Conservation (phyloP, 164 flowering plant genomes). For the Brasenia schreberi region DNA sequence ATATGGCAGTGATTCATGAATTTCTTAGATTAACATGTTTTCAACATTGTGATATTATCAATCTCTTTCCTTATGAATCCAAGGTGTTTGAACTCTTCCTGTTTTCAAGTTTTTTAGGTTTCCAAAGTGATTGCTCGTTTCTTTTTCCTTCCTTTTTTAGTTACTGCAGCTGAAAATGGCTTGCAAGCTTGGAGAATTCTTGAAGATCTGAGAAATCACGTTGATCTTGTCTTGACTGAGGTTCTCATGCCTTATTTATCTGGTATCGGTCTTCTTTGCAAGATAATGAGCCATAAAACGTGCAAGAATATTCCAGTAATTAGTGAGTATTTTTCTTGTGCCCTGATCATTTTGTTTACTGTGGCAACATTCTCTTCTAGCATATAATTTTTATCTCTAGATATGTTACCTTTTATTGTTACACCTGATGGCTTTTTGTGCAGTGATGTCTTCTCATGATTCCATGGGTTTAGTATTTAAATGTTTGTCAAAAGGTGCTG, state of each 20-base stretch:
- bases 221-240: constrained; percentile 69
- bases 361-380: neutral
- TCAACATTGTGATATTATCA: no score
- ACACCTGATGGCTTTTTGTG: constrained; percentile 22
- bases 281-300: constrained; percentile 66
- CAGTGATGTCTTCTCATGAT: constrained; percentile 77
- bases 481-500: constrained; percentile 63
- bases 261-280: constrained; percentile 59
- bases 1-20: no score
- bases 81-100: no score
- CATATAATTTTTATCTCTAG: neutral
- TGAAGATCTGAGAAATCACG: constrained; percentile 40
- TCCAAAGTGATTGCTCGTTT: no score
- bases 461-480: constrained; percentile 60
- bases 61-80: no score
- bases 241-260: constrained; percentile 59
- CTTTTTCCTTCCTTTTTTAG: constrained; percentile 24
- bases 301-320: constrained; percentile 66
- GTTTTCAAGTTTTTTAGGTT: no score
- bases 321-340: constrained; percentile 48
- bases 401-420: constrained; percentile 13
- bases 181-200: constrained; percentile 70
- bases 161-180: constrained; percentile 54
- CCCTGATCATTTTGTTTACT: no score
- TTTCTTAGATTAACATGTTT: no score